Conservation (phyloP, 306 rosid genomes). For the Rosa multiflora region DNA sequence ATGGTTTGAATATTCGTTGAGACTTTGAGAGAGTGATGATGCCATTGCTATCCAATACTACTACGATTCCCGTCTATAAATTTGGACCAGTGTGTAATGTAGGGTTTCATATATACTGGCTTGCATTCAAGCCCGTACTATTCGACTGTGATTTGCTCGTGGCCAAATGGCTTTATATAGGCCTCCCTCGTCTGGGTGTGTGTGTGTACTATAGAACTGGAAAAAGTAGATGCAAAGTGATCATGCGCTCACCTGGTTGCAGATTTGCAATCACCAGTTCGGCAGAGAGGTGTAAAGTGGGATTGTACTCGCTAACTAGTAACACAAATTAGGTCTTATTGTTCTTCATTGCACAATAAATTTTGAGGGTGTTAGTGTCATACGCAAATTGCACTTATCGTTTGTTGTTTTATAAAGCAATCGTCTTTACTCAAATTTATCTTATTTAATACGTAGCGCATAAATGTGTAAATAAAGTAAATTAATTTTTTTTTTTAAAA, state of each 20-base stretch:
- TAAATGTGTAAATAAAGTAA: neutral
- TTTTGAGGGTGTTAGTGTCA: neutral
- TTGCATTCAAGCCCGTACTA: constrained; percentile 22
- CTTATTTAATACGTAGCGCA: neutral
- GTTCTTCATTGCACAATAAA: neutral
- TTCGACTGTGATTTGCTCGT: neutral
- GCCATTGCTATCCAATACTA: neutral
- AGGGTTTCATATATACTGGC: neutral
- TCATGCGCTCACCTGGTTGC: neutral
- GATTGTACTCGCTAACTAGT: neutral
- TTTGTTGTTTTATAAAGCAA: neutral
- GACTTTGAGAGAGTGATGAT: neutral
- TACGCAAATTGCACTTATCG: neutral
- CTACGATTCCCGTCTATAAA: neutral
- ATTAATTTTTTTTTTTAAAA: neutral
- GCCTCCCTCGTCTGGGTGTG: neutral
- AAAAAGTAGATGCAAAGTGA: neutral
- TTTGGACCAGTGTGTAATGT: neutral
- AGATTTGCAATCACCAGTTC: constrained; percentile 4
- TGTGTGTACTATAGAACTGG: neutral
- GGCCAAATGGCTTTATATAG: neutral
- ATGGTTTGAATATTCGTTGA: constrained; percentile 21
- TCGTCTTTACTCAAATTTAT: neutral
- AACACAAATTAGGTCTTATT: neutral
- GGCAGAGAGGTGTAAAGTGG: neutral